Percentiles rank a stretch among this genome's conserved stretches.
Conservation (phyloP, 345 rosid species). For the Gossypium longicalyx region DNA sequence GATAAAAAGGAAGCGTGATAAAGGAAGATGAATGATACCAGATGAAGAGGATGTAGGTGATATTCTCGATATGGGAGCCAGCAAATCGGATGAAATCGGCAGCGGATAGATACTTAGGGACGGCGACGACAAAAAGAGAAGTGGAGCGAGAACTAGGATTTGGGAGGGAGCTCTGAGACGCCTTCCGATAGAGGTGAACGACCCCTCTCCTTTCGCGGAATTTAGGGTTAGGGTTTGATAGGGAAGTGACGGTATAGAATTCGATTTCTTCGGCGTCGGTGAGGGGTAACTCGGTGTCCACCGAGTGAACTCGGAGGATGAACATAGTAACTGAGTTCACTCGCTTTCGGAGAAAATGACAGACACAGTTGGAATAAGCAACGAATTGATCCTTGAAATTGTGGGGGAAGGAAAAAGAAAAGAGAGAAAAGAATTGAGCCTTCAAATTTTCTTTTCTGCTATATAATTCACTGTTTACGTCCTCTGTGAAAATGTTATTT, state of each 20-base stretch:
- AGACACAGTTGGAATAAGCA: too few species aligned
- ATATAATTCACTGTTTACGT: too few species aligned
- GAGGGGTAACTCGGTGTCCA: slow-evolving; percentile 58
- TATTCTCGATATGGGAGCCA: slow-evolving; percentile 39
- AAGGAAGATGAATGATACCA: slow-evolving; percentile 27
- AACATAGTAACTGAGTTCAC: slow-evolving; percentile 42
- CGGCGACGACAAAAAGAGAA: slow-evolving; percentile 74
- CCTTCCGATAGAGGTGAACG: slow-evolving; percentile 61
- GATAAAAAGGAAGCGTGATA: background rate
- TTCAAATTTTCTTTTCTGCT: background rate
- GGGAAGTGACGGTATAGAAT: slow-evolving; percentile 35
- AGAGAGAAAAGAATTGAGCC: background rate
- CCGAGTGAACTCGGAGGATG: slow-evolving; percentile 78
- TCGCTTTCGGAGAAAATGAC: too few species aligned
- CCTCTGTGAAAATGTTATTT: too few species aligned
- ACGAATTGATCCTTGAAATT: background rate
- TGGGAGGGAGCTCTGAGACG: slow-evolving; percentile 58
- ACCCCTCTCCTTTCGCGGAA: slow-evolving; percentile 68
- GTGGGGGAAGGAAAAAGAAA: too few species aligned
- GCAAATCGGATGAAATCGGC: slow-evolving; percentile 72
- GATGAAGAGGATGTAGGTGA: slow-evolving; percentile 61
- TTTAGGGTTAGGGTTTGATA: slow-evolving; percentile 35
- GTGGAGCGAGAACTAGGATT: slow-evolving; percentile 64
- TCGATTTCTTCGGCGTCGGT: slow-evolving; percentile 39
- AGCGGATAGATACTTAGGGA: slow-evolving; percentile 74